Base-by-base conservation (phyloP, 2,329 filamentous ascomycete species). In the Cladosporium sp. region DNA sequence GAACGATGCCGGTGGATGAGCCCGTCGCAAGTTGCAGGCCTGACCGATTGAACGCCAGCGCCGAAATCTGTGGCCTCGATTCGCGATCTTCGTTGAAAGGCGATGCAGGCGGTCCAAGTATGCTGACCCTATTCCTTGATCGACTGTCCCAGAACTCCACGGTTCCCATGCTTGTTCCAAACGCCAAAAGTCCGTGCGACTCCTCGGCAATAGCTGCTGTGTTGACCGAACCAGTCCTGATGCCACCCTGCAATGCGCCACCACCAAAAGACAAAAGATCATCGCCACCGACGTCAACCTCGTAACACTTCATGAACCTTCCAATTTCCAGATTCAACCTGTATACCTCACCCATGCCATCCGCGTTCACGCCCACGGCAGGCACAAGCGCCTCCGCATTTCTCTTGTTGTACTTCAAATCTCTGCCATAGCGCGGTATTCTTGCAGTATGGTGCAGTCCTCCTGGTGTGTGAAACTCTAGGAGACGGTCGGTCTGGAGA, bases 111-210 rank as follows among this genome's bases (percentile, higher is more conserved):
- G 3, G 48, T n/a, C 50, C 50, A 2, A 98, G 75, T 14, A 92
- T 79, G 13, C 89, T 91, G 9, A 92, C 86, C 53, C 89, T 80
- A 51, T 85, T 86, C 66, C 89, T 86, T 31, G 87, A 90, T 55
- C 93, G 81, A 1, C 91, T 81, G 67, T 98, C 93, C 89, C 91
- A 98, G 65, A 97, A 92, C 67, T 98, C 93, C 22, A 97, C 89
- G 1, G 92, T 95, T n/a, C 93, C 92, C 53, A 93, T 75, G 2
- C 89, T 91, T 1, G 93, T 98, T 49, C 95, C 93, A 63, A 98
- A 98, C 0, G 92, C 91, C 33, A 91, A 78, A 4, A 98, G 77
- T 53, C 93, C 93, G 68, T 98, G 93, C 44, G 87, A 91, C 38
- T 85, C 81, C 66, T 96, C 89, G 3, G 93, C 93, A 55, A 95